Evolutionary conservation across 108 stramenopile genomes (phyloP), one percentile per base, ranked within the genome.

Genomic region (Tribonema minus): DNA sequence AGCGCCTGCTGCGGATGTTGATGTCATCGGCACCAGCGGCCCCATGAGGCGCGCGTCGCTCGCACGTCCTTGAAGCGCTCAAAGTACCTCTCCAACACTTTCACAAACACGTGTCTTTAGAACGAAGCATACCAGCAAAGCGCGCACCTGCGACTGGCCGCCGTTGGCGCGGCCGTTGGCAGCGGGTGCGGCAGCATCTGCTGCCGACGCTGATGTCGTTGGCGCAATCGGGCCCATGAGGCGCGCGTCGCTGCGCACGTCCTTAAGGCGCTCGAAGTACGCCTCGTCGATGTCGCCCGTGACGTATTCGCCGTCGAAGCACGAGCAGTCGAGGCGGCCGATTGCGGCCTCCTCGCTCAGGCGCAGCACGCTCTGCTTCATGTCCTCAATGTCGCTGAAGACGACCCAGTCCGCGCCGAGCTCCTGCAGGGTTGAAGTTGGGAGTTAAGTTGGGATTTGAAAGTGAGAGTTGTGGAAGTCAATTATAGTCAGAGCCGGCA

Each of bases 361-460:
- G 6, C 26, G 15, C 23, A 25, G 20, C 37, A 75, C 54, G 3
- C 38, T 20, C 9, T 31, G 15, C 39, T 25, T 32, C 68, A 69
- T 41, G 29, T 28, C 41, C 15, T 40, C 68, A 5, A 69, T 30
- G 15, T 69, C 68, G 29, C 30, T 12, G 68, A 89, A 90, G 0
- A 94, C 85, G n/a, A 96, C 87, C 92, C 92, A 92, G 81, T 96
- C 95, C 69, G 92, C 92, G 3, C 93, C 92, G 72, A 96, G 87
- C 63, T 88, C 83, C 46, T 54, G 46, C 20, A 20, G 20, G 46
- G n/a, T n/a, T n/a, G n/a, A n/a, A n/a, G n/a, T n/a, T n/a, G n/a
- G n/a, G n/a, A n/a, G n/a, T n/a, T n/a, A n/a, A n/a, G n/a, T n/a
- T n/a, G n/a, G n/a, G n/a, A n/a, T n/a, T n/a, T n/a, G n/a, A n/a